Base-by-base conservation (phyloP, 257 asterid species). In the Gynochthodes officinalis region DNA sequence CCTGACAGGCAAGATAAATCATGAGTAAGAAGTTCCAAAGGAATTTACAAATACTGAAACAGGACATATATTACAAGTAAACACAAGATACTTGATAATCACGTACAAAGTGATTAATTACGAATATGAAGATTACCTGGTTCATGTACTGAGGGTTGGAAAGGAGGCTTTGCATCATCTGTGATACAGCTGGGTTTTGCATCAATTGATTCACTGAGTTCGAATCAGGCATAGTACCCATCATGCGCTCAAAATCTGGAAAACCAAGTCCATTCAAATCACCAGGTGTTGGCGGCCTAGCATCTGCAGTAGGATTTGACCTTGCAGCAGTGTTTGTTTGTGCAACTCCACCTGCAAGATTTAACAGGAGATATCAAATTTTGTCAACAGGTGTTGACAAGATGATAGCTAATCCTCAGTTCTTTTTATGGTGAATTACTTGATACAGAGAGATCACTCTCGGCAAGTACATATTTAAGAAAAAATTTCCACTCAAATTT, bases 61-160 rank as follows among this genome's bases (percentile, higher is more conserved):
- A 35, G 57, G n/a, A 33, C 42, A 72, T 27, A 40, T 69, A 63
- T 30, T 23, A 48, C 4, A 53, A n/a, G 18, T 35, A 69, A 16
- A 12, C 65, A 46, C 52, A 76, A 64, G 13, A 21, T 28, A 71
- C 23, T 32, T 18, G 37, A 73, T 12, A 67, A 33, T 23, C 53
- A 44, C 18, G 57, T 21, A 28, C 2, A 40, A 28, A 30, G 58
- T 21, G 12, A 73, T 32, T 60, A 62, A 46, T 55, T 32, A 30
- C 52, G 59, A 61, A 25, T 53, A 69, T 49, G 37, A 54, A 63
- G 33, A 63, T 62, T 62, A 87, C 92, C 85, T 87, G 89, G 80
- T 81, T 82, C 86, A 81, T 78, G 77, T 79, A 76, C 79, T 84
- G 89, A 69, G 89, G 89, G 71, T 76, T 83, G 32, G 92, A 83